These are phyloP conservation scores for Physcia stellaris DNA, from an alignment of 495 filamentous ascomycete genomes.

Conservation along the genomic window DNA sequence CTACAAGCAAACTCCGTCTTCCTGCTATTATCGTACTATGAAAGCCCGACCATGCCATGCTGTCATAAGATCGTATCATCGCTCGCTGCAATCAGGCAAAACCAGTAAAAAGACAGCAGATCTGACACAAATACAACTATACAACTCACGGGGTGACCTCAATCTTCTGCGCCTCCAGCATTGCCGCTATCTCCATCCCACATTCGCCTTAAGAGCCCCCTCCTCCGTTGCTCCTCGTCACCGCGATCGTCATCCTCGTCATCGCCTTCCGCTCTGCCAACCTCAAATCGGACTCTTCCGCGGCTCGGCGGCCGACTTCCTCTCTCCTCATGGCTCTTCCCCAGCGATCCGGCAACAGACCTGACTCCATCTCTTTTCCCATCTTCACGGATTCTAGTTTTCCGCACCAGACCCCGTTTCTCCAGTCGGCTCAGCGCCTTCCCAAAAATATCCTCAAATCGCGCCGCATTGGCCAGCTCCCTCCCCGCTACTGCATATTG, in stretches of 20 bases:
- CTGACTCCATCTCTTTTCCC: background rate
- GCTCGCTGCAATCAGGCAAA: too few relatives aligned
- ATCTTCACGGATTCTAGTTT: background rate
- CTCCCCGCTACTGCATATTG: conserved; percentile 7
- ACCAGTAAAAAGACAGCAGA: too few relatives aligned
- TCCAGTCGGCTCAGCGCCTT: conserved; percentile 3
- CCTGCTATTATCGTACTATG: too few relatives aligned
- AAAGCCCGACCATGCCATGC: too few relatives aligned
- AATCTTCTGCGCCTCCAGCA: too few relatives aligned
- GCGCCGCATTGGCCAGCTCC: conserved; percentile 7
- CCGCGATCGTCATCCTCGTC: conserved; percentile 1
- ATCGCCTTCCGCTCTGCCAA: conserved; percentile 6
- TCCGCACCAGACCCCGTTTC: background rate
- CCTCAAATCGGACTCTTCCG: conserved; percentile 13
- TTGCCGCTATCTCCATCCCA: conserved; percentile 10
- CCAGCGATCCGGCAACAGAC: background rate
- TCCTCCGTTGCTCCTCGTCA: conserved; percentile 7
- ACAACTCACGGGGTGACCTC: too few relatives aligned
- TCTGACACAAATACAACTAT: too few relatives aligned
- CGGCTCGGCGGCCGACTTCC: conserved; percentile 1
- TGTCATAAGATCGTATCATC: too few relatives aligned
- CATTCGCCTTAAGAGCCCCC: conserved; percentile 12
- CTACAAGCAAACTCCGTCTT: too few relatives aligned
- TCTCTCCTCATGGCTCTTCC: background rate
- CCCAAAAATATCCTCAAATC: conserved; percentile 3